Evolutionary conservation across 805 yeast genomes (phyloP).

Genomic region (Tetrapisispora nanseiensis): DNA sequence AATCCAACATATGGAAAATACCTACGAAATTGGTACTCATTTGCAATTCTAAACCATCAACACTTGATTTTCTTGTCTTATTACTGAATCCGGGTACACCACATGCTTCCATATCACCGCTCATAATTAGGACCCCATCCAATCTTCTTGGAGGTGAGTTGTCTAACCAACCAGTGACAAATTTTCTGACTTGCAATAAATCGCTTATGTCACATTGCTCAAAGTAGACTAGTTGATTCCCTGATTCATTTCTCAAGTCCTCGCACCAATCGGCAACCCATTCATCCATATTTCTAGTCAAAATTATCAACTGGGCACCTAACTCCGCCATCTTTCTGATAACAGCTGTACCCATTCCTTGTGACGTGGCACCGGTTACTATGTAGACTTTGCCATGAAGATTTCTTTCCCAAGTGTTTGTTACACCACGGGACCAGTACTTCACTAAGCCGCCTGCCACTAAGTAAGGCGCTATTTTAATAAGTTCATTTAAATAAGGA

Average conservation of each 20-base stretch:
- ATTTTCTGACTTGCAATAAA: conserved; percentile 66
- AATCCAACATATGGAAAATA: conserved; percentile 69
- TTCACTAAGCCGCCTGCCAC: conserved; percentile 43
- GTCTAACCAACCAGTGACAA: conserved; percentile 92
- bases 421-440: conserved; percentile 66
- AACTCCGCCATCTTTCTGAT: conserved; percentile 61
- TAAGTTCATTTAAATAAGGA: conserved; percentile 63
- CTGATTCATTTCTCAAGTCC: conserved; percentile 60
- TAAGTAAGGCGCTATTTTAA: conserved; percentile 47
- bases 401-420: conserved; percentile 87
- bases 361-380: conserved; percentile 85
- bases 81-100: conserved; percentile 29
- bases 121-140: conserved; percentile 84
- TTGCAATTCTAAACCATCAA: conserved; percentile 82
- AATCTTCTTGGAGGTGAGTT: conserved; percentile 82
- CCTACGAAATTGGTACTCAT: conserved; percentile 74
- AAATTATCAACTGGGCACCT: conserved; percentile 80
- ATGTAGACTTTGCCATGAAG: conserved; percentile 81
- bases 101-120: conserved; percentile 71
- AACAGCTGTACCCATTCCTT: conserved; percentile 72
- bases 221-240: conserved; percentile 74
- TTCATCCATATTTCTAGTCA: conserved; percentile 55
- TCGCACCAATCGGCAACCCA: conserved; percentile 78
- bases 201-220: conserved; percentile 78
- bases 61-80: conserved; percentile 49